Evolutionary conservation across 148 eudicot species (phyloP).

Genomic region (Arctostaphylos glauca): DNA sequence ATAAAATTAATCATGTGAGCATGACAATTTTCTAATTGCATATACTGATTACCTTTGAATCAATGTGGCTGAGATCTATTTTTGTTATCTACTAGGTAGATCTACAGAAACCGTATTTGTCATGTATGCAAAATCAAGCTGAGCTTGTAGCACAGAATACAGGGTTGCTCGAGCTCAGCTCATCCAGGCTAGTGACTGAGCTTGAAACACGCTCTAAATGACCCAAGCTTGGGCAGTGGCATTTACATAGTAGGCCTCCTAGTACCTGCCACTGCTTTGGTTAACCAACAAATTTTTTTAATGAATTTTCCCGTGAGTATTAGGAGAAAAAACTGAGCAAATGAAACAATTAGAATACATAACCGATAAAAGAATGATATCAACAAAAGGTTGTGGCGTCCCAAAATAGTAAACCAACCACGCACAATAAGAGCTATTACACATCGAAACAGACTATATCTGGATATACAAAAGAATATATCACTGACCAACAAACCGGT

Average conservation of each 20-base stretch:
- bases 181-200: conserved; percentile 15
- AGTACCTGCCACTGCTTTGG: conserved; percentile 9
- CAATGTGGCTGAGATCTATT: not conserved
- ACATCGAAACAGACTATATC: not conserved
- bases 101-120: not conserved
- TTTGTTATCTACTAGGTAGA: not conserved
- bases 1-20: not conserved
- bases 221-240: conserved; percentile 19
- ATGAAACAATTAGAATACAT: not conserved
- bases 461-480: not conserved
- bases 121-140: conserved; percentile 2
- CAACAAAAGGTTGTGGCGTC: not conserved
- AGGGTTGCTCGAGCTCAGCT: conserved; percentile 24
- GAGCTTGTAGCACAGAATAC: conserved; percentile 12
- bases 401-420: not conserved
- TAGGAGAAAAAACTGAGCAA: not conserved
- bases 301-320: not conserved
- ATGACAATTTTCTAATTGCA: not conserved
- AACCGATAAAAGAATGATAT: not conserved
- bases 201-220: conserved; percentile 18
- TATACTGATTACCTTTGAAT: not conserved
- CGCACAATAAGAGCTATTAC: not conserved
- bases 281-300: conserved; percentile 4
- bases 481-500: not conserved
- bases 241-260: not conserved